Evolutionary conservation across 148 eudicot species (phyloP).

Genomic region (Simmondsia chinensis): DNA sequence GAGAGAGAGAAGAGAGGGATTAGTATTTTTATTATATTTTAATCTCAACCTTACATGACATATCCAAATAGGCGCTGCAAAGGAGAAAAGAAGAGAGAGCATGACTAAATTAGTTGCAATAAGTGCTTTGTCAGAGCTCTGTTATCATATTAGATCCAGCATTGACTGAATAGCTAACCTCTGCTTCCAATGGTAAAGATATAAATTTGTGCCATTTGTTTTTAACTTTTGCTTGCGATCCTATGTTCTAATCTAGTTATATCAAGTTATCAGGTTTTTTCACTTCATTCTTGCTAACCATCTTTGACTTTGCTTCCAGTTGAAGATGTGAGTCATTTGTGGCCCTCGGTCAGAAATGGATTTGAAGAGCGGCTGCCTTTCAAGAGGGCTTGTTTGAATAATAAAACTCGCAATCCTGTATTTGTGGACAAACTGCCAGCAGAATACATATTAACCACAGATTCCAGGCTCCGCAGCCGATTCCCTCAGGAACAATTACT

Average conservation of each 20-base stretch:
- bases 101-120: too few species aligned
- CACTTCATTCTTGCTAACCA: constrained; percentile 1
- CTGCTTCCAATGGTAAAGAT: too few species aligned
- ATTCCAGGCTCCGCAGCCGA: constrained; percentile 89
- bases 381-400: constrained; percentile 58
- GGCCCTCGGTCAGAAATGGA: constrained; percentile 68
- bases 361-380: constrained; percentile 75
- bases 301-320: constrained; percentile 35
- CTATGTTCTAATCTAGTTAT: not conserved
- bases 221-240: not conserved
- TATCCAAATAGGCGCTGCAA: too few species aligned
- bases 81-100: too few species aligned
- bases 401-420: constrained; percentile 88
- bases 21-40: too few species aligned
- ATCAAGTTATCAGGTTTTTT: constrained; percentile 1
- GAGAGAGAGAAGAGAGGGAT: too few species aligned
- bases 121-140: too few species aligned
- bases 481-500: constrained; percentile 77
- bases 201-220: too few species aligned
- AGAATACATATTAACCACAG: constrained; percentile 83
- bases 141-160: too few species aligned
- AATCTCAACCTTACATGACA: too few species aligned
- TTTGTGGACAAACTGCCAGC: constrained; percentile 67
- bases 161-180: too few species aligned
- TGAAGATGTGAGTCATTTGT: constrained; percentile 93